Evolutionary conservation across 495 filamentous ascomycete species (phyloP), one percentile per base, ranked within the genome.

Genomic region (Tuber magnatum): DNA sequence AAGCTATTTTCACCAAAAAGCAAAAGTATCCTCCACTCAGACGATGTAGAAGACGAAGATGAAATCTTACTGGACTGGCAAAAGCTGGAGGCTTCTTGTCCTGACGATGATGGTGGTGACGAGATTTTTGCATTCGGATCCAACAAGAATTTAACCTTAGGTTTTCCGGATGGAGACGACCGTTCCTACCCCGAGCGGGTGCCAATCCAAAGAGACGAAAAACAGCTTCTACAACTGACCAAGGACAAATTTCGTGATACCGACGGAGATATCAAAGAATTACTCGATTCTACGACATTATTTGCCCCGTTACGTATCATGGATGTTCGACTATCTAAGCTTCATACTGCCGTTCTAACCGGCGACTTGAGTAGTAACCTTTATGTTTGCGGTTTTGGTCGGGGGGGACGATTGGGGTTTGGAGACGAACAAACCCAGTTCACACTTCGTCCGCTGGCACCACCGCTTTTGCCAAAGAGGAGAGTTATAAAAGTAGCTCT

Each of bases 111-210:
- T 44, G 83, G 87, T 35, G 94, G 92, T 22, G 94, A 97, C 81
- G 95, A 99, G 81, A 84, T 97, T 0, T 99, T 92, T 79, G 91
- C 92, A 0, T 95, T 97, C 82, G 95, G 95, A 32, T 97, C 93
- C 83, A 98, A 97, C 83, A 94, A 95, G 79, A 99, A 99, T 79
- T 85, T 97, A 20, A 94, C 91, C 12, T 87, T 99, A 65, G 95
- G 96, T 3, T 91, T 98, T 78, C 93, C 93, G 24, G 93, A 97
- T 81, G 90, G 94, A 79, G 94, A 97, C 83, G 94, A 99, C 78
- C 90, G 95, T 5, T 93, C 97, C 72, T 97, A 90, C 82, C 95
- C 95, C 0, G 95, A 99, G 81, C 89, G 93, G 65, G 88, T 97
- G 20, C 84, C 84, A 35, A 82, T 98, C 75, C 88, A 91, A 68